Percentiles rank a stretch among this genome's conserved stretches.
These are phyloP conservation scores for Mucor indicus DNA, from an alignment of 371 early-diverging fungal genomes.

Conservation along the genomic window DNA sequence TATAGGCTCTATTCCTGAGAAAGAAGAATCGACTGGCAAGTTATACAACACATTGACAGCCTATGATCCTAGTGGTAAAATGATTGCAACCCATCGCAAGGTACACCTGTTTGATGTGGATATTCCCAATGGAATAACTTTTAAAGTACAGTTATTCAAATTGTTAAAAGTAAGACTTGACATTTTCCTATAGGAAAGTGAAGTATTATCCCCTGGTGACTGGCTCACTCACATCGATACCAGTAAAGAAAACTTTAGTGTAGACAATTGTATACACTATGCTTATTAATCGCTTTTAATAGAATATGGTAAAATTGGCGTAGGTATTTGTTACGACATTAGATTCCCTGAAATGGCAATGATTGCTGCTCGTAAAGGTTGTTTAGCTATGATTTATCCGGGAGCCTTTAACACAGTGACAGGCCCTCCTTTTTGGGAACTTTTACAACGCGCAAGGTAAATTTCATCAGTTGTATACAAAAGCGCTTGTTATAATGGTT, in stretches of 20 bases:
- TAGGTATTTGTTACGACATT: conserved; percentile 97
- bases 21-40: conserved; percentile 48
- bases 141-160: conserved; percentile 48
- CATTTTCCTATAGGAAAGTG: conserved; percentile 64
- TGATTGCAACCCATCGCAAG: conserved; percentile 70
- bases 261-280: background rate
- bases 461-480: conserved; percentile 4
- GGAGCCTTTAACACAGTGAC: conserved; percentile 95
- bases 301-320: conserved; percentile 83
- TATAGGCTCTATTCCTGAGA: conserved; percentile 94
- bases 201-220: conserved; percentile 76
- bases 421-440: conserved; percentile 94
- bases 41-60: conserved; percentile 92
- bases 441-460: conserved; percentile 85
- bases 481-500: background rate
- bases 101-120: conserved; percentile 97
- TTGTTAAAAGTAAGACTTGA: background rate
- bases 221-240: conserved; percentile 77
- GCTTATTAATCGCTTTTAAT: background rate
- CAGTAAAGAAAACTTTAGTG: conserved; percentile 48
- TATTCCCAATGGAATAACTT: conserved; percentile 87
- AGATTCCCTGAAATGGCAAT: conserved; percentile 94
- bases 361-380: conserved; percentile 87
- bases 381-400: conserved; percentile 94
- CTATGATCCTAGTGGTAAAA: conserved; percentile 73